A percentile compares a stretch with the other conserved stretches of the same genome.
These are phyloP conservation scores for Euphorbia tirucalli DNA, from an alignment of 345 rosid genomes.

Conservation along the genomic window DNA sequence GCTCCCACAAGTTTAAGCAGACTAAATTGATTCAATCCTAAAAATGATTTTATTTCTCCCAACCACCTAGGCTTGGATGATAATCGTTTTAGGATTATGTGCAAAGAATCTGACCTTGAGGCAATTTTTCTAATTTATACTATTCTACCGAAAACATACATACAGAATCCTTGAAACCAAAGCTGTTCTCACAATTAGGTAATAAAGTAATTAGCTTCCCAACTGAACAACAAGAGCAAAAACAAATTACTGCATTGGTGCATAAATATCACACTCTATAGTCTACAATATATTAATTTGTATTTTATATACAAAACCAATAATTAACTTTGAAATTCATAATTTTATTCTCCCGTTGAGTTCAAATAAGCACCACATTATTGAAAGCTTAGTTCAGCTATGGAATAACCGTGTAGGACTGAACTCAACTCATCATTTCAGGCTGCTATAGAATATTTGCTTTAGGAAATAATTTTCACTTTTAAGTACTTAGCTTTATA, in stretches of 20 bases:
- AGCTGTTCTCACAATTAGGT: too few relatives aligned
- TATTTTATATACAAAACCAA: neutral
- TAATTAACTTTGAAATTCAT: neutral
- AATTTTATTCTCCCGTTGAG: constrained; percentile 8
- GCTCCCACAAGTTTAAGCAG: neutral
- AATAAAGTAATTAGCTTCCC: too few relatives aligned
- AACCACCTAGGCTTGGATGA: too few relatives aligned
- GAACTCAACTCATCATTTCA: constrained; percentile 1
- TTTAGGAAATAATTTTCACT: neutral
- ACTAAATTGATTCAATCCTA: neutral
- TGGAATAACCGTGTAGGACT: neutral
- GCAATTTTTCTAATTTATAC: too few relatives aligned
- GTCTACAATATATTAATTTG: neutral
- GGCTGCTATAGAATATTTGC: neutral
- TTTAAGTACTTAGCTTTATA: neutral
- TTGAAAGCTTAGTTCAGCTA: neutral
- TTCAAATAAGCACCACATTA: neutral
- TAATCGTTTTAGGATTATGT: too few relatives aligned
- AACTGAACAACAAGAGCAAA: neutral
- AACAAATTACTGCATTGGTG: neutral
- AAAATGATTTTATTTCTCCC: neutral
- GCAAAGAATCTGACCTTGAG: neutral
- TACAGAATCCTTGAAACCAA: too few relatives aligned
- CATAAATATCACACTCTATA: neutral
- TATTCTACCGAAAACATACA: too few relatives aligned